phyloP scores from a whole-genome alignment of 148 eudicot genomes.

The Nyssa sinensis region DNA sequence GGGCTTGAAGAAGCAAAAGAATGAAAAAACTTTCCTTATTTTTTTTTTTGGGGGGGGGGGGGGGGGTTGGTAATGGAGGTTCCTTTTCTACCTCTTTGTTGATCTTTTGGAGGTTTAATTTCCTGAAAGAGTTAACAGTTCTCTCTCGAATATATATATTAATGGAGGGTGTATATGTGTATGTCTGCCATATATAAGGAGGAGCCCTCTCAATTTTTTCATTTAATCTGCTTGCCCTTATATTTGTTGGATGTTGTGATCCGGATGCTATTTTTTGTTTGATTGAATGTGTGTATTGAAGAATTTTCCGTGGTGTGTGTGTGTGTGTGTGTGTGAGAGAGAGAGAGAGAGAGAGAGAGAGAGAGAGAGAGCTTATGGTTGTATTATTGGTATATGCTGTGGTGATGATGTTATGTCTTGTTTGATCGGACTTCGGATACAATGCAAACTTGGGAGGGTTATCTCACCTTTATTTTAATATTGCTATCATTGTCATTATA shows the following conservation, averaged over 20 bases:
- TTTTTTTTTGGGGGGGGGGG: background rate
- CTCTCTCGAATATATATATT: constrained; percentile 17
- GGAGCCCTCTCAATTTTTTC: constrained; percentile 18
- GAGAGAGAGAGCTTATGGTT: background rate
- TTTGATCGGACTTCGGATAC: background rate
- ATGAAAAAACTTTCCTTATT: constrained; percentile 7
- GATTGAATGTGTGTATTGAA: background rate
- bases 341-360: too few relatives aligned
- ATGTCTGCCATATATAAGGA: constrained; percentile 19
- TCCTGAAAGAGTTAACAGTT: constrained; percentile 16
- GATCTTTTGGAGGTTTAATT: background rate
- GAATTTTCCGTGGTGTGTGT: too few relatives aligned
- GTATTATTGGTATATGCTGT: background rate
- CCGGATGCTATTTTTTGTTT: background rate
- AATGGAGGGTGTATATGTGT: constrained; percentile 23
- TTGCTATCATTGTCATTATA: too few relatives aligned
- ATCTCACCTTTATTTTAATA: too few relatives aligned
- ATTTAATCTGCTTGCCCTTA: constrained; percentile 7
- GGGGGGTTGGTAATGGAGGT: background rate
- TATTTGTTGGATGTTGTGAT: background rate
- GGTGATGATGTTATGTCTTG: background rate
- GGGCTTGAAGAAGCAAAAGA: constrained; percentile 12
- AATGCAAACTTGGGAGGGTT: background rate
- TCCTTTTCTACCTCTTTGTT: constrained; percentile 3
- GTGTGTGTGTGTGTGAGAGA: too few relatives aligned